A percentile compares a stretch with the other conserved stretches of the same genome.
These are phyloP conservation scores for Tetraselmis chui DNA, from an alignment of 139 green algal genomes.

Conservation along the genomic window DNA sequence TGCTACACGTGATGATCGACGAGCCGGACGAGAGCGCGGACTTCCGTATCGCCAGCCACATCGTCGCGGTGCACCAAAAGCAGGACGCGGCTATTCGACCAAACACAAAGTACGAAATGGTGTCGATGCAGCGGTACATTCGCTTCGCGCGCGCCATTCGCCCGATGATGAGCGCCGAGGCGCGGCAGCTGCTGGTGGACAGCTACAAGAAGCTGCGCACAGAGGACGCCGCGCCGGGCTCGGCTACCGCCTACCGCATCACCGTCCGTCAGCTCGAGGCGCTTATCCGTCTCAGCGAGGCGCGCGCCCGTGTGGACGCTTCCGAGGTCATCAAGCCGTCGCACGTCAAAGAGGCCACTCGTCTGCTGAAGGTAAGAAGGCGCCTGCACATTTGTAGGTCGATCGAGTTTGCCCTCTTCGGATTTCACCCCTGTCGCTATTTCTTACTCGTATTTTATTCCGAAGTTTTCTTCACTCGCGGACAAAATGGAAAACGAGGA, in stretches of 20 bases:
- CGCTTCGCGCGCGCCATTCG: conserved; percentile 82
- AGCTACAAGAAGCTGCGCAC: conserved; percentile 80
- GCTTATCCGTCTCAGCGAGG: conserved; percentile 83
- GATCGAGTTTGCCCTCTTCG: too few relatives aligned
- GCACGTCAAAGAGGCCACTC: conserved; percentile 50
- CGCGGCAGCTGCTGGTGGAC: conserved; percentile 53
- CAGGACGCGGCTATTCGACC: background rate
- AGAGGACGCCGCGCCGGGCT: conserved; percentile 79
- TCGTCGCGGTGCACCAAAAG: conserved; percentile 51
- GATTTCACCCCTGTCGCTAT: too few relatives aligned
- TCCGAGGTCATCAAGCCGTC: conserved; percentile 28
- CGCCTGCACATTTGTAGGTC: too few relatives aligned
- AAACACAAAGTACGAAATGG: conserved; percentile 61
- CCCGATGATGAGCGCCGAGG: conserved; percentile 53
- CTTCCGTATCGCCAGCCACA: conserved; percentile 70
- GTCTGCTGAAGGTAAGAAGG: conserved; percentile 24
- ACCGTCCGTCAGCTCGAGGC: conserved; percentile 93
- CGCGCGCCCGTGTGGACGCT: conserved; percentile 56
- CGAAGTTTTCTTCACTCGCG: too few relatives aligned
- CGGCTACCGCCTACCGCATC: conserved; percentile 77
- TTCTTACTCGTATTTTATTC: too few relatives aligned
- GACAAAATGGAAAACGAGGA: too few relatives aligned
- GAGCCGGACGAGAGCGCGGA: conserved; percentile 75
- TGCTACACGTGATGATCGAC: conserved; percentile 93
- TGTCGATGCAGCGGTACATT: conserved; percentile 92